Evolutionary conservation across 2,329 filamentous ascomycete species (phyloP).

Genomic region (Cordyceps javanica): DNA sequence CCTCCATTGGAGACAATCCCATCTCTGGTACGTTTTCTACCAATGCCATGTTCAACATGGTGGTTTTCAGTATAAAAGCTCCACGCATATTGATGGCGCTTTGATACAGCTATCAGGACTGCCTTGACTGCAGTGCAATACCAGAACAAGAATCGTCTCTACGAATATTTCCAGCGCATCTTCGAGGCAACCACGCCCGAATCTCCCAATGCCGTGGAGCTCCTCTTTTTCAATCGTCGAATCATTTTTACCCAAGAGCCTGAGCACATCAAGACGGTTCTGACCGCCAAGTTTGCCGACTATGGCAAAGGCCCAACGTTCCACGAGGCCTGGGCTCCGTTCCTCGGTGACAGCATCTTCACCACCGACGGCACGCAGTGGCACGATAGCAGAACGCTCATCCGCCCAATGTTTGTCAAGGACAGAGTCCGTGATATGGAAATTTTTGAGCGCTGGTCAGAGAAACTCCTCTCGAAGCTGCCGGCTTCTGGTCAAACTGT

Average conservation of each 20-base stretch:
- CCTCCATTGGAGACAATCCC: conserved; percentile 1
- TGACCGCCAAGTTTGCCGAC: conserved; percentile 51
- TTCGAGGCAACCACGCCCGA: conserved; percentile 23
- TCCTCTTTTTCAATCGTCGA: conserved; percentile 27
- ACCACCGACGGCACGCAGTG: conserved; percentile 46
- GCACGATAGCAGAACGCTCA: conserved; percentile 46
- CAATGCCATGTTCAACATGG: not conserved
- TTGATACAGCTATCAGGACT: not conserved
- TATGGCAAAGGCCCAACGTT: conserved; percentile 43
- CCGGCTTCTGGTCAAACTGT: conserved; percentile 47
- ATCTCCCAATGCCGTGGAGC: conserved; percentile 31
- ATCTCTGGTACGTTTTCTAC: not conserved
- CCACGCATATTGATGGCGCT: not conserved
- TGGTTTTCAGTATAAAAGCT: too few relatives aligned
- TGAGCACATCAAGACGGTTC: conserved; percentile 50
- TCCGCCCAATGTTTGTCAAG: conserved; percentile 47
- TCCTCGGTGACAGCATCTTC: conserved; percentile 53
- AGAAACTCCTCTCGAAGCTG: conserved; percentile 51
- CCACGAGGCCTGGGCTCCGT: conserved; percentile 35
- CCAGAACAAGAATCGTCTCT: conserved; percentile 22
- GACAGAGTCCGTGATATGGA: conserved; percentile 42
- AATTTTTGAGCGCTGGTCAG: conserved; percentile 55
- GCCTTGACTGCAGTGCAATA: not conserved
- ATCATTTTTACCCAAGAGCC: conserved; percentile 46
- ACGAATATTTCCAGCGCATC: conserved; percentile 26